These are phyloP conservation scores for Pinus albicaulis DNA, from an alignment of 75 land plant genomes.

Conservation along the genomic window DNA sequence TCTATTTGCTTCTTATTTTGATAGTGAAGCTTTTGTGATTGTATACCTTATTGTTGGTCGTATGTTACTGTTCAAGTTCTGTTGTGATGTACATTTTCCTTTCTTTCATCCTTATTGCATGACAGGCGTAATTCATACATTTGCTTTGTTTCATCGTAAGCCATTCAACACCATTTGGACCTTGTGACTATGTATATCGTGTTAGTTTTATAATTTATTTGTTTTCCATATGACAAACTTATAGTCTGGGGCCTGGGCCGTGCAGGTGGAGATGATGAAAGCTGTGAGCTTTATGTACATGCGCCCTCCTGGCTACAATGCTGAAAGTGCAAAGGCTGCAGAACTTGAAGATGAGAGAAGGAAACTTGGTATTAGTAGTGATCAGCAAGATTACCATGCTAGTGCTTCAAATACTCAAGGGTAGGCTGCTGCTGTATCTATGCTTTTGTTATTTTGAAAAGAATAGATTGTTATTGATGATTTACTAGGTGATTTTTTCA, in stretches of 20 bases:
- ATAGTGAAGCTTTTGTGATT: too few relatives aligned
- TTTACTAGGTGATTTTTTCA: background rate
- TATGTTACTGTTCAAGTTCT: too few relatives aligned
- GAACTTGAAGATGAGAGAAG: conserved; percentile 82
- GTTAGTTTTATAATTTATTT: conserved; percentile 5
- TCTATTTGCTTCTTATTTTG: too few relatives aligned
- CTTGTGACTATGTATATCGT: background rate
- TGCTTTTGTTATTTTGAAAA: too few relatives aligned
- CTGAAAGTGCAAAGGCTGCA: conserved; percentile 98
- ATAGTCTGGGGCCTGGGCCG: background rate
- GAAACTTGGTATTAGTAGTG: conserved; percentile 16
- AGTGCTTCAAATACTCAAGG: conserved; percentile 11
- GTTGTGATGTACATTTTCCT: too few relatives aligned
- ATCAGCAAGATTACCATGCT: conserved; percentile 15
- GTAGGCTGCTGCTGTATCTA: background rate
- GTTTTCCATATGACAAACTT: background rate
- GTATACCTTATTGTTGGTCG: too few relatives aligned
- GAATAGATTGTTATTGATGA: background rate
- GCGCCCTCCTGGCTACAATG: conserved; percentile 95
- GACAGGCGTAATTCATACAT: too few relatives aligned
- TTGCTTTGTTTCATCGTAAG: background rate
- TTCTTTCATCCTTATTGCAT: too few relatives aligned
- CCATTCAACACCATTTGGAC: background rate
- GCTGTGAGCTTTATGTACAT: conserved; percentile 98
- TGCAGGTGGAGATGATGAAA: conserved; percentile 84